These are phyloP conservation scores for Stellera chamaejasme DNA, from an alignment of 345 rosid genomes.

Conservation along the genomic window DNA sequence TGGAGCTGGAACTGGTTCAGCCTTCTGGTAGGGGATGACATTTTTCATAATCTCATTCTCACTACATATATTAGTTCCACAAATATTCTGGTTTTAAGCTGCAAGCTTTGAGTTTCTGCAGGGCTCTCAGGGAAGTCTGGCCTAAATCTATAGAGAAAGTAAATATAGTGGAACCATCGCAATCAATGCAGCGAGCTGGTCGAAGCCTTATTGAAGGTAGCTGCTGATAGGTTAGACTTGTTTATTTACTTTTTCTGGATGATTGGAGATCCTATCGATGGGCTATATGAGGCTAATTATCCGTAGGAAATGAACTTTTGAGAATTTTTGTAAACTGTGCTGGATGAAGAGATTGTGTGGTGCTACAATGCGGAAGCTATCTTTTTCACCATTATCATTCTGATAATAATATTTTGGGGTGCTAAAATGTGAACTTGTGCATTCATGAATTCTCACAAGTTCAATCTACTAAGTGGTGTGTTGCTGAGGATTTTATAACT, in stretches of 20 bases:
- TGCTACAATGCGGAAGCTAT: too few species aligned
- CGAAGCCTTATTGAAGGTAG: slow-evolving; percentile 69
- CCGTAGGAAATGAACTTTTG: too few species aligned
- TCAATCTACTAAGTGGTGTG: background rate
- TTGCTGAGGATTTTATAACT: background rate
- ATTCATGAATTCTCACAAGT: too few species aligned
- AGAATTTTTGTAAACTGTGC: too few species aligned
- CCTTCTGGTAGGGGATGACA: slow-evolving; percentile 60
- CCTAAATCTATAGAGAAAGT: slow-evolving; percentile 62
- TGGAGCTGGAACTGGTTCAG: slow-evolving; percentile 96
- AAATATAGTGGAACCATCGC: slow-evolving; percentile 89
- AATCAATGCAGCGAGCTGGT: slow-evolving; percentile 95
- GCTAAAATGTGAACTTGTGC: too few species aligned
- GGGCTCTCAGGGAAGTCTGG: slow-evolving; percentile 95
- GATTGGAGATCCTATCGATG: too few species aligned
- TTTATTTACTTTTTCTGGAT: too few species aligned
- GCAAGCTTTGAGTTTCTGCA: slow-evolving; percentile 16
- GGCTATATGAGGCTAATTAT: too few species aligned
- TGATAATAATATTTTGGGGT: too few species aligned
- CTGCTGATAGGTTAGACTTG: background rate
- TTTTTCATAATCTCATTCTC: background rate
- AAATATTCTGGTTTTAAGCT: background rate
- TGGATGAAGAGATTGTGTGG: too few species aligned
- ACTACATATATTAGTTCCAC: slow-evolving; percentile 1
- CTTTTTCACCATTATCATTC: too few species aligned